Conservation (phyloP, 2,329 filamentous ascomycete genomes). For the Calonectria naviculata region DNA sequence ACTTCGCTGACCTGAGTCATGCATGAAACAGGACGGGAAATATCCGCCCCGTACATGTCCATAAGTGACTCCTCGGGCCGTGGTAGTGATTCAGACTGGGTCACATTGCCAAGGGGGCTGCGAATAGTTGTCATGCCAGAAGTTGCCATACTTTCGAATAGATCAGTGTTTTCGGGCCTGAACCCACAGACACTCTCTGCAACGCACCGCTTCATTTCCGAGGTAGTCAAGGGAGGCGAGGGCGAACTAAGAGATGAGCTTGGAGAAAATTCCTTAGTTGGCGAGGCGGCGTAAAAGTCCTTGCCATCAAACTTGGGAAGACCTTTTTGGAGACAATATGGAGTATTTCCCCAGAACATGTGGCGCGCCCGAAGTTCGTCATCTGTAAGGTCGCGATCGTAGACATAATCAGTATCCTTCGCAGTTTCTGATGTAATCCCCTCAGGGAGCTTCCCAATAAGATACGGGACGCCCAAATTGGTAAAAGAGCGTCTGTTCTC, state of each 20-base stretch:
- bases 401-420: slow-evolving; percentile 61
- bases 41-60: slow-evolving; percentile 30
- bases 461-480: slow-evolving; percentile 56
- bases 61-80: slow-evolving; percentile 34
- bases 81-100: slow-evolving; percentile 47
- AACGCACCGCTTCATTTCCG: background rate
- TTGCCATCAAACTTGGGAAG: slow-evolving; percentile 74
- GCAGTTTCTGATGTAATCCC: slow-evolving; percentile 55
- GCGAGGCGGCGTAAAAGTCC: slow-evolving; percentile 71
- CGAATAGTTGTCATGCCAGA: slow-evolving; percentile 28
- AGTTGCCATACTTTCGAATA: slow-evolving; percentile 29
- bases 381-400: slow-evolving; percentile 66
- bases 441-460: slow-evolving; percentile 63
- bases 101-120: slow-evolving; percentile 40
- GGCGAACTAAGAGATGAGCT: slow-evolving; percentile 11
- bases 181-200: background rate
- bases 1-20: slow-evolving; percentile 36
- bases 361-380: slow-evolving; percentile 69
- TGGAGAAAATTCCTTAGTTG: slow-evolving; percentile 50
- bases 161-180: slow-evolving; percentile 20
- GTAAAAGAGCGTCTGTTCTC: slow-evolving; percentile 27
- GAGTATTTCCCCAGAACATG: slow-evolving; percentile 70
- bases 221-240: background rate
- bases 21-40: slow-evolving; percentile 38
- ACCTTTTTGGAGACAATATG: slow-evolving; percentile 60